Evolutionary conservation across 1,284 basidiomycete species (phyloP), one percentile per base, ranked within the genome.

Genomic region (Apiotrichum gracile): DNA sequence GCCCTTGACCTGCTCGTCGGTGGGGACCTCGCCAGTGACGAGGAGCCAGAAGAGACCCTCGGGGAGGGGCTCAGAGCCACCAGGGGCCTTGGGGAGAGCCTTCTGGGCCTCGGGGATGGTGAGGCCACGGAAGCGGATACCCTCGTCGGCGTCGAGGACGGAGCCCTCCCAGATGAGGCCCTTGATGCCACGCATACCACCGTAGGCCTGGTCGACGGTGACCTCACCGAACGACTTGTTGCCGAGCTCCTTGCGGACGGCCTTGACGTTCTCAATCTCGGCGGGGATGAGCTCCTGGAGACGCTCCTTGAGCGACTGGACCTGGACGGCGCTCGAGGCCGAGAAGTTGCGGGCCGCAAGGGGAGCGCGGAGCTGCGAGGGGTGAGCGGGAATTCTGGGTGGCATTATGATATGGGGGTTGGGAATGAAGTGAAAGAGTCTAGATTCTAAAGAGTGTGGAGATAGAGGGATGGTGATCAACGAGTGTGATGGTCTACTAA

Each of bases 1-100:
- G 54, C 84, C 83, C 58, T 82, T 73, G 67, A 91, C 88, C 74
- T 97, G 91, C 68, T 89, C 90, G 60, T 82, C 80, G 47, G 88
- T 91, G 38, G 92, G 92, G 65, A 94, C 81, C 78, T 94, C 90
- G 53, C 91, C 91, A 41, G 92, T 97, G 62, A 96, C 76, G 61
- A 97, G 82, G 57, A 93, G 84, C 92, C 92, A n/a, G 81, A 97
- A 96, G 65, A 97, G 86, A 70, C 82, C 87, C 75, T 97, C 92
- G 26, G 92, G 92, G 57, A 96, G 84, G 62, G 91, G 92, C 75
- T 97, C 91, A 16, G 82, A 80, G 55, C 91, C 91, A 61, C 88
- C 90, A 39, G 87, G 86, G 19, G 91, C 91, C 73, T 85, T 90
- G 60, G 91, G 92, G 49, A 97, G 84, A 50, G 83, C 79, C 44